Percentiles rank a stretch among this genome's conserved stretches.
phyloP scores from a whole-genome alignment of 306 rosid species.

The Lagenaria siceraria region DNA sequence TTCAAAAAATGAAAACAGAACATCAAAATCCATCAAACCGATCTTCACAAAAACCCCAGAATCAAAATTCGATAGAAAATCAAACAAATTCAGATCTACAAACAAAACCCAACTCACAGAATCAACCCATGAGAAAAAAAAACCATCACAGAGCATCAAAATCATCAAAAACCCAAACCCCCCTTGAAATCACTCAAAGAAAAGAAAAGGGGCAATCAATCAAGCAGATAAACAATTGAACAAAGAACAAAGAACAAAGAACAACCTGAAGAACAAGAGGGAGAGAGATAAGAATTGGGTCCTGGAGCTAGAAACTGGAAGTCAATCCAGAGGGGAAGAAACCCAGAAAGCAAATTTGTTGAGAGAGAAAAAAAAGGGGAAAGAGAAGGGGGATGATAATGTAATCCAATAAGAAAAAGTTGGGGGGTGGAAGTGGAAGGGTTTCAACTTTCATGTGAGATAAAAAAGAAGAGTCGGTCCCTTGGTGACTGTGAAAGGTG shows the following conservation, averaged over 20 bases:
- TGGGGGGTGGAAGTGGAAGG: neutral
- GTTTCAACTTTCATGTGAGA: neutral
- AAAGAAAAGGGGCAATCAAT: neutral
- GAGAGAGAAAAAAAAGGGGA: neutral
- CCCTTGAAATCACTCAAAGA: neutral
- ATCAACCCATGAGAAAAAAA: neutral
- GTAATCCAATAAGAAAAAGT: constrained; percentile 2
- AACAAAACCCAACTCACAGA: neutral
- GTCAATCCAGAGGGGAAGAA: constrained; percentile 4
- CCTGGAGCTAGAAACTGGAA: neutral
- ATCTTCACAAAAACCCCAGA: neutral
- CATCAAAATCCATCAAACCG: neutral
- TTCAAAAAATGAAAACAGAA: neutral
- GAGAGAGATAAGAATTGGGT: neutral
- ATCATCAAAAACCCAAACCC: neutral
- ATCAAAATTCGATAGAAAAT: neutral
- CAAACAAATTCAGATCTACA: neutral
- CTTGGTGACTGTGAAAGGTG: constrained; percentile 5
- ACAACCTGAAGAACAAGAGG: neutral
- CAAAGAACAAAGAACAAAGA: neutral
- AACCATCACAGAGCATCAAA: neutral
- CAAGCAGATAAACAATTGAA: neutral
- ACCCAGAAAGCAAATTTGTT: neutral
- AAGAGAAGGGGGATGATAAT: neutral
- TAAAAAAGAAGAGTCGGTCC: constrained; percentile 1